phyloP scores from a whole-genome alignment of 306 rosid species.

The Sesbania bispinosa region DNA sequence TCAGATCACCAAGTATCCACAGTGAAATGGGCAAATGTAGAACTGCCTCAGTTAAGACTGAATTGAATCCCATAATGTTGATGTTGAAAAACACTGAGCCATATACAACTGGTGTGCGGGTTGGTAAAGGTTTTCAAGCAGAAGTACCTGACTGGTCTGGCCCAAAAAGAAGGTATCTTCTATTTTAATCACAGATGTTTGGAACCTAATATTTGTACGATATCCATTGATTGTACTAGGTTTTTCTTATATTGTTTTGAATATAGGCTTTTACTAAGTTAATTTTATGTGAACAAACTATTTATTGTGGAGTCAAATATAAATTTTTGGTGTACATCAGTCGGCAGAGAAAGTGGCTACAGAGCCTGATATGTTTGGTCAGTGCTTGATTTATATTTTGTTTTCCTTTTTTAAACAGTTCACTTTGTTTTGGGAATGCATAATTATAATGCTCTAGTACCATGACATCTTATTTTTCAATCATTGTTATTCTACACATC shows the following conservation, averaged over 20 bases:
- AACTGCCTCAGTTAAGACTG: conserved; percentile 46
- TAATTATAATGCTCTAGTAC: too few species aligned
- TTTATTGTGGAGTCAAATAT: neutral
- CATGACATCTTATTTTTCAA: neutral
- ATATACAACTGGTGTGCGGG: conserved; percentile 56
- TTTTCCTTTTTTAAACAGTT: neutral
- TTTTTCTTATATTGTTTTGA: neutral
- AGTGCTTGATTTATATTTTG: neutral
- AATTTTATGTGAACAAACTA: neutral
- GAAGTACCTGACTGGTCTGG: conserved; percentile 81
- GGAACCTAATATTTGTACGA: neutral
- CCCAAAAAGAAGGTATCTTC: conserved; percentile 55
- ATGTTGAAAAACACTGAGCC: conserved; percentile 64
- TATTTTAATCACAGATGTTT: conserved; percentile 14
- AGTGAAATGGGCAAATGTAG: conserved; percentile 41
- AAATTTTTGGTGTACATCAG: neutral
- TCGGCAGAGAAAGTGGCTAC: neutral
- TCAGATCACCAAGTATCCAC: conserved; percentile 37
- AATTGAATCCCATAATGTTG: conserved; percentile 45
- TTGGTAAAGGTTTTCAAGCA: conserved; percentile 96
- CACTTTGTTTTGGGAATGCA: neutral
- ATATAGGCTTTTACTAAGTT: neutral
- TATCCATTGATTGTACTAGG: neutral
- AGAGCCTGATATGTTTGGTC: neutral
- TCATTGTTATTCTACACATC: neutral